phyloP scores from a whole-genome alignment of 352 stramenopile genomes.

The Peronospora destructor region DNA sequence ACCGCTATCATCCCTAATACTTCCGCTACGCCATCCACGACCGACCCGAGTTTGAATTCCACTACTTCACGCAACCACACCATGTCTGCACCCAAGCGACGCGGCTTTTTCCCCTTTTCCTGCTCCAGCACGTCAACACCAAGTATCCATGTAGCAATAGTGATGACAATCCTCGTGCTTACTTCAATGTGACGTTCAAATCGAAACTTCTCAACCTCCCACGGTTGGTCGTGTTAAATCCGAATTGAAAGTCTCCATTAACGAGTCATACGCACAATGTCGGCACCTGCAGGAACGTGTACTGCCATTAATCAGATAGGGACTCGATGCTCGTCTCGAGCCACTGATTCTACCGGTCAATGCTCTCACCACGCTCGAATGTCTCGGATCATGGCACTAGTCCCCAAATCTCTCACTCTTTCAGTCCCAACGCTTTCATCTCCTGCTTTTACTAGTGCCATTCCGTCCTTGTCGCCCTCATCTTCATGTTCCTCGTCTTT shows the following conservation, averaged over 20 bases:
- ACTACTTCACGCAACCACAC: conserved; percentile 7
- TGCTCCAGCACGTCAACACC: neutral
- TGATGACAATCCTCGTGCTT: neutral
- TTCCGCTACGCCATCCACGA: neutral
- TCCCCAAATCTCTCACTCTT: conserved; percentile 33
- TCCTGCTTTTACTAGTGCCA: too few relatives aligned
- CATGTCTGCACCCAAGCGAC: conserved; percentile 13
- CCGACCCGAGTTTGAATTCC: neutral
- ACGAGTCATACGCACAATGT: neutral
- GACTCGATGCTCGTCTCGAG: conserved; percentile 47
- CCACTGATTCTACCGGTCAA: conserved; percentile 32
- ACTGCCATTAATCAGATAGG: conserved; percentile 60
- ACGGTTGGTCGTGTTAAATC: neutral
- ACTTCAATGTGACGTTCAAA: conserved; percentile 2
- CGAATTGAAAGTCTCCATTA: too few relatives aligned
- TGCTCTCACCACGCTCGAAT: conserved; percentile 79
- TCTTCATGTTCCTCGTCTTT: conserved; percentile 27
- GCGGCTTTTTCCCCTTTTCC: conserved; percentile 1
- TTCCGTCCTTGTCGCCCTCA: conserved; percentile 3
- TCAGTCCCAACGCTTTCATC: neutral
- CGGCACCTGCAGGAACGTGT: conserved; percentile 19
- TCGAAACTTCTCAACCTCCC: neutral
- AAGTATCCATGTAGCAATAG: neutral
- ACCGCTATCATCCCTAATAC: neutral
- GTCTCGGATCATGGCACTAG: conserved; percentile 71